Percentiles rank a stretch among this genome's conserved stretches.
Evolutionary conservation across 2,329 filamentous ascomycete genomes (phyloP).

Genomic region (Botrytis deweyae): DNA sequence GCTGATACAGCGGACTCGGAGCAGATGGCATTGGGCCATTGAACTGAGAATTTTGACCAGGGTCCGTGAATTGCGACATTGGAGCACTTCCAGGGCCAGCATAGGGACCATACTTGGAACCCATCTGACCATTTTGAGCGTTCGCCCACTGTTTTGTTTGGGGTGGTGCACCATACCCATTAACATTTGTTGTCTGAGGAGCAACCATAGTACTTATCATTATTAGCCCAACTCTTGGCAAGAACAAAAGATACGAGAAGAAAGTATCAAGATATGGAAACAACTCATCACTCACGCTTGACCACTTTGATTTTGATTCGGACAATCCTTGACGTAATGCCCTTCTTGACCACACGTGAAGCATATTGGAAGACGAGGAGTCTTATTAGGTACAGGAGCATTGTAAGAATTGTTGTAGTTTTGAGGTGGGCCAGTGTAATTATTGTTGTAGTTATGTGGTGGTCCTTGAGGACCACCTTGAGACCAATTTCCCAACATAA

Average conservation of each 20-base stretch:
- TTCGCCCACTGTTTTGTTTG: constrained; percentile 23
- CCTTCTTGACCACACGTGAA: constrained; percentile 54
- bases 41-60: constrained; percentile 9
- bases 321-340: constrained; percentile 55
- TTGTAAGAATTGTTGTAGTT: constrained; percentile 24
- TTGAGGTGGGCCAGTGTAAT: constrained; percentile 20
- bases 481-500: constrained; percentile 34
- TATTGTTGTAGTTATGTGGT: constrained; percentile 24
- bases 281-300: constrained; percentile 49
- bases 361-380: constrained; percentile 43
- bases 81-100: background rate
- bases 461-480: constrained; percentile 27
- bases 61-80: constrained; percentile 8
- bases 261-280: constrained; percentile 7
- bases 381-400: constrained; percentile 3
- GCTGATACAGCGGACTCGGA: constrained; percentile 31
- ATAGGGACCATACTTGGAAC: constrained; percentile 24
- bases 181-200: constrained; percentile 7
- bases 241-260: constrained; percentile 5
- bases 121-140: constrained; percentile 11
- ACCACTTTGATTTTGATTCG: constrained; percentile 48
- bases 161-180: constrained; percentile 10
- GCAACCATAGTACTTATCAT: constrained; percentile 21
- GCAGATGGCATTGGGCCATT: constrained; percentile 13
- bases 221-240: constrained; percentile 14